These are phyloP conservation scores for Hyaloscypha variabilis DNA, from an alignment of 495 filamentous ascomycete species.

Conservation along the genomic window DNA sequence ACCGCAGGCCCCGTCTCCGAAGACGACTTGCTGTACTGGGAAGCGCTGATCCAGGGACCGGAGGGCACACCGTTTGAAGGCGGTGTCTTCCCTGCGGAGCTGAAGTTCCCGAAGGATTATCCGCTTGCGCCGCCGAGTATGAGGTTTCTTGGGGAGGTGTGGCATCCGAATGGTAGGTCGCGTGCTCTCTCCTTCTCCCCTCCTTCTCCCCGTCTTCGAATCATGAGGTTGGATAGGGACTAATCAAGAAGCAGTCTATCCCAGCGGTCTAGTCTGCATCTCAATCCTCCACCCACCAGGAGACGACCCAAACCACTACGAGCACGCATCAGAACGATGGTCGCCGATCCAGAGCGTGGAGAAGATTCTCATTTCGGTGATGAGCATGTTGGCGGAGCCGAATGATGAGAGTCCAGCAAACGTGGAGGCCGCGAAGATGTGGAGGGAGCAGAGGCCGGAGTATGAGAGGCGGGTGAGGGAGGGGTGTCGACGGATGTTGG, in stretches of 20 bases:
- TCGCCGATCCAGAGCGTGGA: slow-evolving; percentile 95
- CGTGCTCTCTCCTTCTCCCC: neutral
- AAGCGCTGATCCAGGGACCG: slow-evolving; percentile 93
- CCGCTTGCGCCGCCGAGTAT: slow-evolving; percentile 91
- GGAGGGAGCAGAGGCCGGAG: slow-evolving; percentile 80
- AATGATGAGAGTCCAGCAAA: slow-evolving; percentile 99
- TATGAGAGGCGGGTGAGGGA: slow-evolving; percentile 88
- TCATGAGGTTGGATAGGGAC: neutral
- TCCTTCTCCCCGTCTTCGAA: neutral
- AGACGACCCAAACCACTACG: slow-evolving; percentile 98
- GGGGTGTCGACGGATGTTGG: slow-evolving; percentile 62
- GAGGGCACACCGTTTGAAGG: slow-evolving; percentile 95
- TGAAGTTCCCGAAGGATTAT: slow-evolving; percentile 96
- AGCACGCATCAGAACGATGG: slow-evolving; percentile 95
- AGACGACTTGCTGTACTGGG: slow-evolving; percentile 96
- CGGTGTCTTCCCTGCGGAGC: slow-evolving; percentile 89
- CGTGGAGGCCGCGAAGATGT: slow-evolving; percentile 98
- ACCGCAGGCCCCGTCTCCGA: slow-evolving; percentile 91
- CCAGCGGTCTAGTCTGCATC: slow-evolving; percentile 91
- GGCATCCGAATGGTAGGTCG: slow-evolving; percentile 88
- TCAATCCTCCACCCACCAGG: slow-evolving; percentile 98
- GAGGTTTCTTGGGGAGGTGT: slow-evolving; percentile 90
- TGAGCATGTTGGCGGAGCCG: slow-evolving; percentile 98
- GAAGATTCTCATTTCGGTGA: slow-evolving; percentile 96
- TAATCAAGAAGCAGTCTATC: slow-evolving; percentile 67